A percentile compares a stretch with the other conserved stretches of the same genome.
Conservation (phyloP, 345 rosid species). For the Litchi chinensis region DNA sequence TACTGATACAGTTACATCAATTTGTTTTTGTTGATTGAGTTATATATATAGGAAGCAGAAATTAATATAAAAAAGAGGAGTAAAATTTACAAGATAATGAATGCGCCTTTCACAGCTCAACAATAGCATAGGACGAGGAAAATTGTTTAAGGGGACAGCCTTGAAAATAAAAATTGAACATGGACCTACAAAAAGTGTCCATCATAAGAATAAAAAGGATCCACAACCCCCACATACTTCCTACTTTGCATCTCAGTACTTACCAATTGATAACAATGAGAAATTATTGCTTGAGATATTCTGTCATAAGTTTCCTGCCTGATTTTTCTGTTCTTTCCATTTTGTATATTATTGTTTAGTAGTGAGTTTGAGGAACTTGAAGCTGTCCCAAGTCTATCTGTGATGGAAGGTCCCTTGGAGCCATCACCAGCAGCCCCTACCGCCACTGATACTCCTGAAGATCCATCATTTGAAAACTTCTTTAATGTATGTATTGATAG, state of each 20-base stretch:
- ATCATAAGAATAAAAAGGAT: not conserved
- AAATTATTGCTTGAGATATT: not conserved
- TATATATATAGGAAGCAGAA: no score
- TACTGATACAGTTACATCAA: not conserved
- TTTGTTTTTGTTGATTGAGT: no score
- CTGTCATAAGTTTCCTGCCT: not conserved
- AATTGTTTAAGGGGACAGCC: no score
- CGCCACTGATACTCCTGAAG: conserved; percentile 48
- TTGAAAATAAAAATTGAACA: no score
- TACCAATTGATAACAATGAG: not conserved
- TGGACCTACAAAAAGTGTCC: no score
- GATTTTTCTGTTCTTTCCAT: not conserved
- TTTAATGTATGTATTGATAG: conserved; percentile 48
- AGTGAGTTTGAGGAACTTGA: conserved; percentile 77
- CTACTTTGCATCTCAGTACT: not conserved
- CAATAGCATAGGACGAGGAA: no score
- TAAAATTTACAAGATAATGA: no score
- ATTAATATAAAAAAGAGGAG: no score
- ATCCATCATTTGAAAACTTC: conserved; percentile 56
- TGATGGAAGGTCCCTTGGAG: conserved; percentile 63
- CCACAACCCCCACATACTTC: not conserved
- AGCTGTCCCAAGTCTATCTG: conserved; percentile 57
- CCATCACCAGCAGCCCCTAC: conserved; percentile 46
- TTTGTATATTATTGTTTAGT: conserved; percentile 1
- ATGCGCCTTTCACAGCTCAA: no score